Evolutionary conservation across 2,329 filamentous ascomycete species (phyloP).

Genomic region (Pseudogymnoascus sp.): DNA sequence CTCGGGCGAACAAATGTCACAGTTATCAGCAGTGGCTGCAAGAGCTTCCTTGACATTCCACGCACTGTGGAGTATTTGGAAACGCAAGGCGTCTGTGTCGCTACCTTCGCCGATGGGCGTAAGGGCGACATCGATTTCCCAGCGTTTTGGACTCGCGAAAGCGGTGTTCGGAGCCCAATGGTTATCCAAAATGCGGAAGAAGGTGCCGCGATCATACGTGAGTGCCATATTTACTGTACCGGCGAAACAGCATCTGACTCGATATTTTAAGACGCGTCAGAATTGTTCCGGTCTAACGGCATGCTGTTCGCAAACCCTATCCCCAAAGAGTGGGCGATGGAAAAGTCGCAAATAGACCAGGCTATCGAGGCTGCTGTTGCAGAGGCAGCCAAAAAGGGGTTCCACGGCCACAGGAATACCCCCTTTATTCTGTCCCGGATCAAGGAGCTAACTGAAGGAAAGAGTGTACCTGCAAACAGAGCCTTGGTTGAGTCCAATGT

Average conservation of each 20-base stretch:
- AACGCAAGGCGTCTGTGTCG: conserved; percentile 70
- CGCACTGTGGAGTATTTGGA: conserved; percentile 74
- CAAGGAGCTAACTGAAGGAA: conserved; percentile 57
- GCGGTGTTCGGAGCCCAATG: conserved; percentile 70
- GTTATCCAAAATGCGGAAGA: conserved; percentile 68
- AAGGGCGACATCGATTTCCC: conserved; percentile 72
- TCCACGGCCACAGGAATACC: conserved; percentile 58
- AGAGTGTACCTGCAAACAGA: conserved; percentile 54
- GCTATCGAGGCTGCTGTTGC: conserved; percentile 49
- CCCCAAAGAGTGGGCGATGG: conserved; percentile 50
- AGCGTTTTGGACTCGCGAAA: conserved; percentile 86
- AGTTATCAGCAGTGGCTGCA: conserved; percentile 84
- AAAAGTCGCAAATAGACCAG: conserved; percentile 49
- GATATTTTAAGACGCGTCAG: conserved; percentile 56
- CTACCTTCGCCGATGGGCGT: conserved; percentile 81
- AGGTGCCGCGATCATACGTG: conserved; percentile 79
- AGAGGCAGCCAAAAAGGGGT: conserved; percentile 45
- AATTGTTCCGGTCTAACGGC: conserved; percentile 55
- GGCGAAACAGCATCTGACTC: not conserved
- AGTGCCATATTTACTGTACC: conserved; percentile 25
- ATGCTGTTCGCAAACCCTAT: conserved; percentile 82
- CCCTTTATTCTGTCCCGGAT: conserved; percentile 62
- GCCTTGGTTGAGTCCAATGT: conserved; percentile 62
- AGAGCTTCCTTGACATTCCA: conserved; percentile 90
- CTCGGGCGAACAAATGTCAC: conserved; percentile 82